Conservation (phyloP, 225 moss, liverwort and hornwort genomes). For the Climacium dendroides region DNA sequence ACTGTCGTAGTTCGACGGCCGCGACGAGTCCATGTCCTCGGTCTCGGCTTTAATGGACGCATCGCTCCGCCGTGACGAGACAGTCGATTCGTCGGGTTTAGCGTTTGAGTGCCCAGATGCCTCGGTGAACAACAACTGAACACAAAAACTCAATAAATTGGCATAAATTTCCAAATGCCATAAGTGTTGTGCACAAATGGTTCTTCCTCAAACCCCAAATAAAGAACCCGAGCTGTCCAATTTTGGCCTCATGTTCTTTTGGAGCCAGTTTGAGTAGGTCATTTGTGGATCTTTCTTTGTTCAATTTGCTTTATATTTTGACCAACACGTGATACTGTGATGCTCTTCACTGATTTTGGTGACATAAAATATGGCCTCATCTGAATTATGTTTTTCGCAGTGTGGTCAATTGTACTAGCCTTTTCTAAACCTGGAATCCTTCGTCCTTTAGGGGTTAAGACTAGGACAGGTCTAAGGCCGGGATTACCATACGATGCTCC, state of each 20-base stretch:
- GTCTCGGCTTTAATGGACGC: not conserved
- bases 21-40: not conserved
- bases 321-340: not conserved
- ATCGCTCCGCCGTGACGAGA: not conserved
- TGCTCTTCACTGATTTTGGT: not conserved
- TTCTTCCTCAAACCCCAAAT: not conserved
- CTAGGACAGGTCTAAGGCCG: not conserved
- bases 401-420: not conserved
- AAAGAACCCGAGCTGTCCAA: not conserved
- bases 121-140: constrained; percentile 3
- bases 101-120: not conserved
- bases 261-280: not conserved
- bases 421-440: not conserved
- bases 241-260: not conserved
- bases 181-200: too few species aligned
- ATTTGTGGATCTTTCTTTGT: not conserved
- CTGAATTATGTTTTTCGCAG: not conserved
- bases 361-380: not conserved
- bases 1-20: not conserved
- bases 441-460: not conserved
- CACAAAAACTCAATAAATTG: not conserved
- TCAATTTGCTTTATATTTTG: not conserved
- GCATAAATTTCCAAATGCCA: not conserved
- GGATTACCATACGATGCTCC: not conserved
- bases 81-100: not conserved